Evolutionary conservation across 2,329 filamentous ascomycete genomes (phyloP).

Genomic region (Fusarium odoratissimum): DNA sequence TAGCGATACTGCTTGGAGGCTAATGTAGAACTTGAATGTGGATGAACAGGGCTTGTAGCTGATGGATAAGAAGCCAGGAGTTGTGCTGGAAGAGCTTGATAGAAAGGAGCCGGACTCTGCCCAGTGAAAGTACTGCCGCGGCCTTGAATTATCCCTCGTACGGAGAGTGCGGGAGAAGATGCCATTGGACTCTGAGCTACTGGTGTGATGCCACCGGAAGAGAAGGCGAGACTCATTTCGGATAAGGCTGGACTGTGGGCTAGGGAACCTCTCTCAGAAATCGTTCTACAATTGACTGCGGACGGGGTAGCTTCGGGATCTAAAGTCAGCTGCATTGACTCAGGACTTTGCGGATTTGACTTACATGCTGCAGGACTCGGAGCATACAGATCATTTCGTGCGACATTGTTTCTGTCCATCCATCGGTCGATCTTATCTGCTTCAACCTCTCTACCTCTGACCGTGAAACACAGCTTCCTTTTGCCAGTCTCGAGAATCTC

Average conservation of each 20-base stretch:
- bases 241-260: not conserved
- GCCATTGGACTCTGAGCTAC: accelerated
- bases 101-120: not conserved
- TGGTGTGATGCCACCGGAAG: accelerated
- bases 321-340: accelerated
- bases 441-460: not conserved
- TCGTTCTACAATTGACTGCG: not conserved
- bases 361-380: constrained; percentile 1
- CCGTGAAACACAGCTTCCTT: not conserved
- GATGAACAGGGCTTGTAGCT: accelerated
- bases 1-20: accelerated
- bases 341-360: accelerated
- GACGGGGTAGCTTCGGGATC: not conserved
- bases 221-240: not conserved
- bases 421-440: not conserved
- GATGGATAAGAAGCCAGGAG: accelerated
- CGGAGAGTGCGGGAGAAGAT: not conserved
- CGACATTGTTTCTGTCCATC: not conserved
- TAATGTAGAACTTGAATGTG: accelerated
- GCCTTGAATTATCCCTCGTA: accelerated
- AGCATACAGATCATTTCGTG: not conserved
- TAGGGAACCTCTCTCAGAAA: not conserved
- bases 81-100: accelerated
- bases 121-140: not conserved
- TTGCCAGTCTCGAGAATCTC: not conserved